Evolutionary conservation across 1,284 basidiomycete species (phyloP).

Genomic region (Boletus albobrunnescens): DNA sequence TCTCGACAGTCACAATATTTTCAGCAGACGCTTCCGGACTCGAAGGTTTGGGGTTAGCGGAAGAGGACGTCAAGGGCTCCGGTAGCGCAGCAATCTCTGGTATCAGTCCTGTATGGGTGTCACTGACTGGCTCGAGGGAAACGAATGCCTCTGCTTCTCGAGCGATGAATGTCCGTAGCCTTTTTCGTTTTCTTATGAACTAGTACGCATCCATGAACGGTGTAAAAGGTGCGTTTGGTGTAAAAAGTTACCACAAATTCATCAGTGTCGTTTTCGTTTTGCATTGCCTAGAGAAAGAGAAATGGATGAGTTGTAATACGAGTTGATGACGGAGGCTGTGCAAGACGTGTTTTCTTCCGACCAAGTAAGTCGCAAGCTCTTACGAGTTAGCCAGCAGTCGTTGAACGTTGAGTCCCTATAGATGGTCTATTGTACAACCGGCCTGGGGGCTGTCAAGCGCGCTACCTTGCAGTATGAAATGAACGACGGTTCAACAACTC

Average conservation of each 20-base stretch:
- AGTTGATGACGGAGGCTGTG: too few species aligned
- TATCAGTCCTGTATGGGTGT: conserved; percentile 4
- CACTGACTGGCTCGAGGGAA: not conserved
- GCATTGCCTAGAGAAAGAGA: conserved; percentile 3
- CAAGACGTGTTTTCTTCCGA: too few species aligned
- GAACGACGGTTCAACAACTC: too few species aligned
- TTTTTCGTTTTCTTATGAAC: conserved; percentile 32
- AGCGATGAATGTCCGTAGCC: conserved; percentile 3
- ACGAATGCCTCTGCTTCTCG: conserved; percentile 1
- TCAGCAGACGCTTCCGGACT: not conserved
- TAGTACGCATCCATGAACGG: conserved; percentile 6
- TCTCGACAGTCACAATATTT: conserved; percentile 27
- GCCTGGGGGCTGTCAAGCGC: too few species aligned
- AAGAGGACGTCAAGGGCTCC: conserved; percentile 6
- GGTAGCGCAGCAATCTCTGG: conserved; percentile 18
- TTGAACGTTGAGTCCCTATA: too few species aligned
- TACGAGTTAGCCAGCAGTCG: too few species aligned
- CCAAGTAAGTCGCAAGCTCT: too few species aligned
- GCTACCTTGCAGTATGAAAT: too few species aligned
- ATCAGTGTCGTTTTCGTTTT: conserved; percentile 5
- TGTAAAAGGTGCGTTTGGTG: not conserved
- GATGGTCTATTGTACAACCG: too few species aligned
- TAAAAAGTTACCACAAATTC: conserved; percentile 27
- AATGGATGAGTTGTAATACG: too few species aligned
- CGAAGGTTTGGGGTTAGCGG: not conserved